Evolutionary conservation across 768 basidiomycete genomes (phyloP).

Genomic region (Rhizopogon salebrosus): DNA sequence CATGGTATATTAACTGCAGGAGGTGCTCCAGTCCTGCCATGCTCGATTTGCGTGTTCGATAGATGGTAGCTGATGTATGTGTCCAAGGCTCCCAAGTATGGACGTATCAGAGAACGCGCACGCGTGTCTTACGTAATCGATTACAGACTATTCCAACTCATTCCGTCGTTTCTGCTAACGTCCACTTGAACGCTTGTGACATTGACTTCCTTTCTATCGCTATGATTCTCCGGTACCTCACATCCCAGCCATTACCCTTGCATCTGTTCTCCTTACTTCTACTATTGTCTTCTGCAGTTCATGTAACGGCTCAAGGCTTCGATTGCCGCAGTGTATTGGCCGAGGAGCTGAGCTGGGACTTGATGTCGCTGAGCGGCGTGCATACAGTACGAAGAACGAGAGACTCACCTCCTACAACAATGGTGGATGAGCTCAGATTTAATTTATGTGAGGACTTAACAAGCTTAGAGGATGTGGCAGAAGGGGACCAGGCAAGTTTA

Average conservation of each 20-base stretch:
- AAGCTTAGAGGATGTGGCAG: constrained; percentile 37
- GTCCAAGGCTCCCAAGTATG: constrained; percentile 5
- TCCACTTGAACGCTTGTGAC: background rate
- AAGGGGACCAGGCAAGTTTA: constrained; percentile 63
- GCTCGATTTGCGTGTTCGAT: constrained; percentile 7
- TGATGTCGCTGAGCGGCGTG: constrained; percentile 49
- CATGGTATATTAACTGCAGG: constrained; percentile 63
- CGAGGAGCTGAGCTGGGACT: constrained; percentile 50
- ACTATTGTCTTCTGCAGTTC: constrained; percentile 16
- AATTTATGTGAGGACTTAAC: constrained; percentile 63
- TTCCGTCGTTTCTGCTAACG: background rate
- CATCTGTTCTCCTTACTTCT: constrained; percentile 11
- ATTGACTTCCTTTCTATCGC: background rate
- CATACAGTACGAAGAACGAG: constrained; percentile 47
- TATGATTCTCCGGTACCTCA: constrained; percentile 19
- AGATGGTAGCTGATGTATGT: constrained; percentile 3
- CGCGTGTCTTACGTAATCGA: constrained; percentile 27
- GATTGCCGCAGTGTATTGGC: constrained; percentile 43
- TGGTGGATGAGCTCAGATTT: constrained; percentile 55
- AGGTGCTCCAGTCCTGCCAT: constrained; percentile 62
- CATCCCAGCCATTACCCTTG: background rate
- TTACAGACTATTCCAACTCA: background rate
- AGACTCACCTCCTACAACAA: constrained; percentile 58
- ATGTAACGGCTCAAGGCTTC: constrained; percentile 37
- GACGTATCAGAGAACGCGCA: too few species aligned